Evolutionary conservation across 2,329 filamentous ascomycete genomes (phyloP), one percentile per base, ranked within the genome.

Genomic region (Colletotrichum trifolii): DNA sequence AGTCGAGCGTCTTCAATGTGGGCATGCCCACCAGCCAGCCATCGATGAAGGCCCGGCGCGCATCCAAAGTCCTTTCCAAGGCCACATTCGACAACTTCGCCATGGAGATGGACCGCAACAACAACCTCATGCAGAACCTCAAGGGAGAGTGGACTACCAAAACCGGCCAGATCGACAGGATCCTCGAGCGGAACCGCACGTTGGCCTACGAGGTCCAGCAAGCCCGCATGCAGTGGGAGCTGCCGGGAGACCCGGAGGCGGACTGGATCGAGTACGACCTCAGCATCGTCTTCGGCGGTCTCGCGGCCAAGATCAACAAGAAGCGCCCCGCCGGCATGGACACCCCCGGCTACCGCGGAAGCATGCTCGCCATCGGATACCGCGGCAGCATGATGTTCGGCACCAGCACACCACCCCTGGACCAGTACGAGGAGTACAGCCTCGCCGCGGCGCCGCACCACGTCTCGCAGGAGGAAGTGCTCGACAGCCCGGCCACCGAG

Each of bases 141-240:
- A 76, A 73, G 60, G 75, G 74, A 34, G 77, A 80, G 40, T 81
- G 79, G 79, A 78, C 79, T 25, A 70, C 73, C 15, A 74, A 75
- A 2, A 72, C 75, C 7, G 70, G 70, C 11, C 72, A 75, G 15
- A 69, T 79, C 53, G 71, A 75, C 36, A 72, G 70, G 17, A 72
- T 80, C 48, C 68, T 80, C 15, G 73, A 76, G 60, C 74, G 77
- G 45, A 81, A 81, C 40, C 73, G 72, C n/a, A 48, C 60, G 2
- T 13, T 57, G 47, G 47, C 61, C 4, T 40, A 45, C 34, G 56
- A 57, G n/a, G 48, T 52, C 12, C 59, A 67, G 35, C 57, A 43
- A 38, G 63, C 57, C 1, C 60, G 59, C 12, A 15, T 57, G 53
- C 64, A 56, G 5, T 66, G 56, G 54, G 58, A 59, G 12, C 52